These are phyloP conservation scores for Penicillium nucicola DNA, from an alignment of 495 filamentous ascomycete species.

Conservation along the genomic window DNA sequence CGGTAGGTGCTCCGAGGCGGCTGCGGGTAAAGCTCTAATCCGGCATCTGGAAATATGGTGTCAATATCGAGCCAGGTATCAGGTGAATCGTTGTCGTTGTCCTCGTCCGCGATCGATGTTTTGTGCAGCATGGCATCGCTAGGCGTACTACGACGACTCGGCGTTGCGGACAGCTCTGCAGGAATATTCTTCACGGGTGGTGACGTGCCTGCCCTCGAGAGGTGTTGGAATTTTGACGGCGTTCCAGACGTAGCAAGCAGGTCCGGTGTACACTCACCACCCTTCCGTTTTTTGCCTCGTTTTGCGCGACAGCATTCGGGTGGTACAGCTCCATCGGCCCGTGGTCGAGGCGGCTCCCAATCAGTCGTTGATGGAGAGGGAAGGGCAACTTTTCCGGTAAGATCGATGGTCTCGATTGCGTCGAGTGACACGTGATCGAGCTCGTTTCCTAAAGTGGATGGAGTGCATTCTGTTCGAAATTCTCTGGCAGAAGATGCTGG, in stretches of 20 bases:
- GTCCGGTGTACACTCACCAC: conserved; percentile 58
- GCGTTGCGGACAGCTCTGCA: neutral
- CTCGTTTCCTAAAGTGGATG: no score
- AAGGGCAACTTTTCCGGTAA: conserved; percentile 7
- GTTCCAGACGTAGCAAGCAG: conserved; percentile 28
- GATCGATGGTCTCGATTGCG: conserved; percentile 12
- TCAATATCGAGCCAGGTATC: conserved; percentile 25
- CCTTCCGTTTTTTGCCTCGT: conserved; percentile 68
- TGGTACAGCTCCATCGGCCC: conserved; percentile 56
- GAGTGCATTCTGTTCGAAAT: no score
- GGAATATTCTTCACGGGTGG: neutral
- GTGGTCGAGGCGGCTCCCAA: conserved; percentile 51
- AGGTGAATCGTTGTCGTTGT: conserved; percentile 34
- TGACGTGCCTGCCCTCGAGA: conserved; percentile 5
- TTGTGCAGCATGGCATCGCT: conserved; percentile 1
- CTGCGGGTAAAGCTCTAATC: conserved; percentile 26
- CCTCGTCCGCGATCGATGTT: conserved; percentile 16
- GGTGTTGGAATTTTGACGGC: conserved; percentile 18
- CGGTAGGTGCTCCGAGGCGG: conserved; percentile 17
- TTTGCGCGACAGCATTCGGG: conserved; percentile 41
- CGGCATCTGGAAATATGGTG: conserved; percentile 12
- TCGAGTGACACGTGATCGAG: no score
- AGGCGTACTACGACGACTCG: neutral
- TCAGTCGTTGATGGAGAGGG: conserved; percentile 40
- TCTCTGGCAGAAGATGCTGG: no score